Evolutionary conservation across 2,329 filamentous ascomycete genomes (phyloP).

Genomic region (Paramyrothecium roridum): DNA sequence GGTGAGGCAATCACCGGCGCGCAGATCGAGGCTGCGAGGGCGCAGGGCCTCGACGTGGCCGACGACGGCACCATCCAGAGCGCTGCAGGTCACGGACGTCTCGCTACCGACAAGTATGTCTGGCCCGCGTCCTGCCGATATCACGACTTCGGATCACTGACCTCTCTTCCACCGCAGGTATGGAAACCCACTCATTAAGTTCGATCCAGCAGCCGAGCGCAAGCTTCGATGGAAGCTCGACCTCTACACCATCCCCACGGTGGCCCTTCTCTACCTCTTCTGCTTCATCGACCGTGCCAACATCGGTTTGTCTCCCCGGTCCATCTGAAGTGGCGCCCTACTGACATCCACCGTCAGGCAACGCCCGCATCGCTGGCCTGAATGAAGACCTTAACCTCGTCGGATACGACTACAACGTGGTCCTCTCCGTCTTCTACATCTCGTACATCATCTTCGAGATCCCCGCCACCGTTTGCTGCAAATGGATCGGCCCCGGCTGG

Average conservation of each 20-base stretch:
- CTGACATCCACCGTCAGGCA: constrained; percentile 35
- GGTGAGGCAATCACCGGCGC: background rate
- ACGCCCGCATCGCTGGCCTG: constrained; percentile 55
- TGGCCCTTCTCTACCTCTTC: constrained; percentile 59
- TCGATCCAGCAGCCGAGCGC: constrained; percentile 12
- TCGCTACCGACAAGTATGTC: background rate
- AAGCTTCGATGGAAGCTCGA: constrained; percentile 55
- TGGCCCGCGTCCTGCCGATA: background rate
- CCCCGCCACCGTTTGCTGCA: constrained; percentile 59
- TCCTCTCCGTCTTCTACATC: constrained; percentile 62
- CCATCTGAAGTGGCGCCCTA: background rate
- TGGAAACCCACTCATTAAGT: constrained; percentile 5
- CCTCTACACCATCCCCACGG: constrained; percentile 55
- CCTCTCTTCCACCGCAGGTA: background rate
- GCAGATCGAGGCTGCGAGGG: background rate
- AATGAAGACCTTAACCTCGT: constrained; percentile 49
- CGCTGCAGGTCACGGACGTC: background rate
- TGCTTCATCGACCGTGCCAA: constrained; percentile 60
- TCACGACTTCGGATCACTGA: background rate
- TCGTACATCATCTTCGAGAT: constrained; percentile 66
- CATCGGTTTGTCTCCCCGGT: background rate
- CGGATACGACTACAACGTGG: constrained; percentile 59
- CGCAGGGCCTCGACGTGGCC: background rate
- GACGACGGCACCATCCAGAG: background rate
- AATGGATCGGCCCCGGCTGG: constrained; percentile 63